These are phyloP conservation scores for Trichoderma asperellum DNA, from an alignment of 2,329 filamentous ascomycete genomes.

Conservation along the genomic window DNA sequence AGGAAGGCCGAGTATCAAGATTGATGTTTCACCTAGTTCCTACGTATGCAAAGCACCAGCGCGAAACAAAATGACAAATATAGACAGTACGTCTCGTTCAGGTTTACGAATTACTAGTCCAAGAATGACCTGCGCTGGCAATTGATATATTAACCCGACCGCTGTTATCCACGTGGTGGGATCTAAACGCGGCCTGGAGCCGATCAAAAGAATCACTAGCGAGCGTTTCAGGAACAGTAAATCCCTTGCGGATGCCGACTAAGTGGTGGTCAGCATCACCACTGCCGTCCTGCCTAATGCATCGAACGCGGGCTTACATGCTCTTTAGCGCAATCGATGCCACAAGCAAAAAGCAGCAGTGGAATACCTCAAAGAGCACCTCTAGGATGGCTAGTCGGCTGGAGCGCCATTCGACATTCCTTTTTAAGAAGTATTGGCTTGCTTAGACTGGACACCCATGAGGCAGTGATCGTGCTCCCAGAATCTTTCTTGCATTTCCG, in stretches of 20 bases:
- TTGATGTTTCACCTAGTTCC: neutral
- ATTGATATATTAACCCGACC: neutral
- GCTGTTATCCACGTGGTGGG: slow-evolving; percentile 17
- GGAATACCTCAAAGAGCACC: neutral
- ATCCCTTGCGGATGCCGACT: neutral
- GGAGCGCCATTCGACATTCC: neutral
- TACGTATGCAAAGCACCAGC: neutral
- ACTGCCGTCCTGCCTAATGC: slow-evolving; percentile 1
- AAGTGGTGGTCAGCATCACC: slow-evolving; percentile 22
- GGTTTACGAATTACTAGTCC: neutral
- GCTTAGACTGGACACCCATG: neutral
- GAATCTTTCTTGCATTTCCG: neutral
- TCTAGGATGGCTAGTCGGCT: neutral
- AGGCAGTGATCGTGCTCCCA: neutral
- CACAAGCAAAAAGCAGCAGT: neutral
- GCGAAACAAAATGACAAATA: neutral
- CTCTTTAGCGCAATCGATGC: neutral
- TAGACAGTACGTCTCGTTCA: neutral
- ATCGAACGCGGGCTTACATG: neutral
- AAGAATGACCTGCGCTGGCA: neutral
- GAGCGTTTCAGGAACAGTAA: slow-evolving; percentile 17
- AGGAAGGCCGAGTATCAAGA: neutral
- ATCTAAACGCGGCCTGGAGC: slow-evolving; percentile 6
- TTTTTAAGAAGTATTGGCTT: neutral
- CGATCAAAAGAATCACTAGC: neutral